These are phyloP conservation scores for Paecilomyces sp. DNA, from an alignment of 2,329 filamentous ascomycete species.

Conservation along the genomic window DNA sequence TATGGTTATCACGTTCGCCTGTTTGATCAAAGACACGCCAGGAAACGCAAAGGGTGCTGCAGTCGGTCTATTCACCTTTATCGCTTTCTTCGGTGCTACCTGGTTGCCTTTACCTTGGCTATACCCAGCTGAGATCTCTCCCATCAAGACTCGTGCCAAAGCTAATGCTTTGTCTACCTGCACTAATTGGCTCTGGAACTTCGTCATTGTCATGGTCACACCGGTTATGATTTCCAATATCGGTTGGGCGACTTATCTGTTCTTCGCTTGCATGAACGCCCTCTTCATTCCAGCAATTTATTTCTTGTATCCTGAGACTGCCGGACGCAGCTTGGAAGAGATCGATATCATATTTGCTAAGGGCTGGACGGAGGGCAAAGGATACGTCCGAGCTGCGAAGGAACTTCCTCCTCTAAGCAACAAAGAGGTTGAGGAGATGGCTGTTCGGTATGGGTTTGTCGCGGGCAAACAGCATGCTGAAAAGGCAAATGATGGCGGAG, in stretches of 20 bases:
- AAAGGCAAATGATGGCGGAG: not conserved
- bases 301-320: conserved; percentile 26
- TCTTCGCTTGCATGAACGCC: conserved; percentile 20
- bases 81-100: conserved; percentile 57
- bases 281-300: conserved; percentile 18
- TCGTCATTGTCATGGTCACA: conserved; percentile 29
- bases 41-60: conserved; percentile 15
- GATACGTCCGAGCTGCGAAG: conserved; percentile 14
- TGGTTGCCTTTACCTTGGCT: conserved; percentile 56
- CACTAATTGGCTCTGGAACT: conserved; percentile 47
- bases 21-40: conserved; percentile 10
- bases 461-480: not conserved
- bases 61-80: conserved; percentile 53
- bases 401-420: conserved; percentile 12
- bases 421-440: conserved; percentile 11
- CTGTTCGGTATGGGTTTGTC: conserved; percentile 10
- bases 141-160: conserved; percentile 46
- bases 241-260: conserved; percentile 24
- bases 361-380: conserved; percentile 7
- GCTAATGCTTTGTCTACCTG: conserved; percentile 44
- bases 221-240: conserved; percentile 22
- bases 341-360: conserved; percentile 23
- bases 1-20: conserved; percentile 16
- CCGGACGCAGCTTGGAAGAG: conserved; percentile 21
- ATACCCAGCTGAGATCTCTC: conserved; percentile 41